These are phyloP conservation scores for Gossypium herbaceum DNA, from an alignment of 345 rosid species.

Conservation along the genomic window DNA sequence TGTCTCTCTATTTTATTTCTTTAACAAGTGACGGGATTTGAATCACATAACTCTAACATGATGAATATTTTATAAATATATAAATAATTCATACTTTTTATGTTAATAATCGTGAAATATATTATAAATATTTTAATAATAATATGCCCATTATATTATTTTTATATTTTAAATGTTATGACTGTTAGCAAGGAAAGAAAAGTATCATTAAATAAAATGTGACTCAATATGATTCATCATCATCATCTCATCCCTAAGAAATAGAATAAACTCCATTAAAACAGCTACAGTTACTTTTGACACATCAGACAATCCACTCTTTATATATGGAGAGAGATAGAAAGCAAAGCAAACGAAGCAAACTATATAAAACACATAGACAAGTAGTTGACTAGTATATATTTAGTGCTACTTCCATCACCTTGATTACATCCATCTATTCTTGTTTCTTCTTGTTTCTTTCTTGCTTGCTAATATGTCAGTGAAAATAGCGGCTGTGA, in stretches of 20 bases:
- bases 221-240: not conserved
- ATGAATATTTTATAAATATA: too few relatives aligned
- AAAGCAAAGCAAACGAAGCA: not conserved
- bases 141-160: not conserved
- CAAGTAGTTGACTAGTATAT: not conserved
- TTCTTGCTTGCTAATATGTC: constrained; percentile 24
- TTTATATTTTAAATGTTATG: not conserved
- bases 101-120: too few relatives aligned
- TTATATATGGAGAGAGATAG: not conserved
- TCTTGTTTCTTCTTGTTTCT: not conserved
- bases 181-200: too few relatives aligned
- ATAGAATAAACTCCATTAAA: not conserved
- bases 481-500: constrained; percentile 33
- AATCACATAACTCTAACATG: too few relatives aligned
- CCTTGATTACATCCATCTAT: too few relatives aligned
- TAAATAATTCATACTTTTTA: too few relatives aligned
- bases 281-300: not conserved
- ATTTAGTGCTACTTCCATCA: not conserved
- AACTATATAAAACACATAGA: not conserved
- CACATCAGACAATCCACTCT: constrained; percentile 1
- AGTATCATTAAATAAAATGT: not conserved
- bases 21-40: too few relatives aligned
- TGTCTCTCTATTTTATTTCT: too few relatives aligned
- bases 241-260: not conserved
- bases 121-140: not conserved